Evolutionary conservation across 78 protist species (phyloP).

Genomic region (Creolimax fragrantissima): DNA sequence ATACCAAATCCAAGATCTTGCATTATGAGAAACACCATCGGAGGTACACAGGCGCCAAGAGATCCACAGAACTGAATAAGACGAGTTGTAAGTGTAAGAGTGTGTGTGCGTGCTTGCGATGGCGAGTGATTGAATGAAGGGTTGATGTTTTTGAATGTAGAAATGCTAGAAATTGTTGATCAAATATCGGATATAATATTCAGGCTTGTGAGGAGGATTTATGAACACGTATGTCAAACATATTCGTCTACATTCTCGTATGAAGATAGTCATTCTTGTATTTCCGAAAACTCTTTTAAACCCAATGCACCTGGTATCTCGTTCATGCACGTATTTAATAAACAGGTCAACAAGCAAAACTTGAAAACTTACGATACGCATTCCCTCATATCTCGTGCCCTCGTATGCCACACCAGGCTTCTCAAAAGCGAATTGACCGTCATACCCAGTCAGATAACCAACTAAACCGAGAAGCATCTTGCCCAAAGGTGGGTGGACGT

Average conservation of each 20-base stretch:
- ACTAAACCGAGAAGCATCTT: constrained; percentile 21
- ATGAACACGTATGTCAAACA: no score
- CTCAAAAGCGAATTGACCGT: constrained; percentile 21
- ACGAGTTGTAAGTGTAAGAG: neutral
- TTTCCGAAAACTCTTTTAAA: no score
- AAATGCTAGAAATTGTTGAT: no score
- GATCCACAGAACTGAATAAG: neutral
- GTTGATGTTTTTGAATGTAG: no score
- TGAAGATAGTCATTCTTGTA: no score
- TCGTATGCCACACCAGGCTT: constrained; percentile 20
- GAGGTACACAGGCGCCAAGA: neutral
- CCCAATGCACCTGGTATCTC: no score
- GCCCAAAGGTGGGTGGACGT: constrained; percentile 48
- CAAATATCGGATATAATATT: no score
- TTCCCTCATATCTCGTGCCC: neutral
- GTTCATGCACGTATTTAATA: no score
- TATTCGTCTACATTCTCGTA: no score
- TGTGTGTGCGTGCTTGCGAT: neutral
- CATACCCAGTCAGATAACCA: constrained; percentile 7
- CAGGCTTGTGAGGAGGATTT: no score
- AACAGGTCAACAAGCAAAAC: no score
- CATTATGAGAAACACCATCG: neutral
- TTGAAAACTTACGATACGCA: constrained; percentile 18
- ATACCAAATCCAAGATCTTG: neutral
- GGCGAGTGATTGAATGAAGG: no score